Conservation (phyloP, 768 basidiomycete species). For the Leucosporidium creatinivorum region DNA sequence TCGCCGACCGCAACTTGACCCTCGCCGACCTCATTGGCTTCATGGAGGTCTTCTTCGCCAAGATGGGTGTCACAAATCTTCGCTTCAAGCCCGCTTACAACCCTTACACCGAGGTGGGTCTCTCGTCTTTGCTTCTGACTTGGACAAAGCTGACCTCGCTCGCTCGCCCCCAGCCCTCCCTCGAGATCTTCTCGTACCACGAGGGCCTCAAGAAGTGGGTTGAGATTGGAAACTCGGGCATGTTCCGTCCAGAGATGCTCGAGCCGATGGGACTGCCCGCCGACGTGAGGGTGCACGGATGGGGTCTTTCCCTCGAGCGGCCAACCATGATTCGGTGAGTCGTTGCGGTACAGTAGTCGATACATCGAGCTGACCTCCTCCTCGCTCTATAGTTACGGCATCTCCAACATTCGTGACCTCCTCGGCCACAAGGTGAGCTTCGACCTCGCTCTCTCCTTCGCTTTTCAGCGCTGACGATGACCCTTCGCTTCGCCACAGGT, state of each 20-base stretch:
- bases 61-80: constrained; percentile 90
- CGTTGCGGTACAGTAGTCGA: too few species aligned
- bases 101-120: constrained; percentile 80
- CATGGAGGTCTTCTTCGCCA: constrained; percentile 96
- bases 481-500: constrained; percentile 3
- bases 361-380: neutral
- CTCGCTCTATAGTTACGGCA: constrained; percentile 63
- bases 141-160: constrained; percentile 13
- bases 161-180: constrained; percentile 63
- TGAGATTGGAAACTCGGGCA: constrained; percentile 88
- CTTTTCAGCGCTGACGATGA: neutral
- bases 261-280: constrained; percentile 98
- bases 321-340: constrained; percentile 97
- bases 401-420: constrained; percentile 91
- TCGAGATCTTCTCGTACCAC: constrained; percentile 98
- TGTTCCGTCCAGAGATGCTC: constrained; percentile 99
- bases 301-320: constrained; percentile 88
- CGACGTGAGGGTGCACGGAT: constrained; percentile 92
- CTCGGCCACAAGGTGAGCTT: constrained; percentile 96
- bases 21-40: constrained; percentile 95
- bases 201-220: constrained; percentile 90
- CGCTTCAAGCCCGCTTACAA: constrained; percentile 99
- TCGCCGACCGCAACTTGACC: constrained; percentile 86
- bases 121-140: constrained; percentile 16
- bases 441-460: too few species aligned